Evolutionary conservation across 768 basidiomycete genomes (phyloP).

Genomic region (Suillus subalutaceus): DNA sequence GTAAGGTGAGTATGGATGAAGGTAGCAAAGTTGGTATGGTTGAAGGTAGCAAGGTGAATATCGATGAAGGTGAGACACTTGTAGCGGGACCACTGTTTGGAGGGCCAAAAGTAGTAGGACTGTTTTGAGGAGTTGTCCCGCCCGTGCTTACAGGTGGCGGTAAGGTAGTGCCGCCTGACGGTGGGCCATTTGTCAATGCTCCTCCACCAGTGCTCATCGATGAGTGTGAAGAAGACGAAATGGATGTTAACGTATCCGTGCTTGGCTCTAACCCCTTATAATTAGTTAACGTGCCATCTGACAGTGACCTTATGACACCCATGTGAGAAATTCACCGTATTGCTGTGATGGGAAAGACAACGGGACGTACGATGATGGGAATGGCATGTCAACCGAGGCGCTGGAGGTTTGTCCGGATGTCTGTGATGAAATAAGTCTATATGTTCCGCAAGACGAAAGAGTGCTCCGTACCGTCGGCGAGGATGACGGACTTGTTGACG

Average conservation of each 20-base stretch:
- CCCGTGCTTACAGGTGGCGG: not conserved
- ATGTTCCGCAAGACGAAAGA: not conserved
- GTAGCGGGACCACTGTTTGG: not conserved
- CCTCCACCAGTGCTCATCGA: not conserved
- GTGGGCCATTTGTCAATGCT: not conserved
- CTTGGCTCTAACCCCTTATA: conserved; percentile 5
- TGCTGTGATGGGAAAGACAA: conserved; percentile 1
- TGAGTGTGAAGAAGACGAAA: not conserved
- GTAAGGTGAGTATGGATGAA: not conserved
- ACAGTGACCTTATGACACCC: conserved; percentile 1
- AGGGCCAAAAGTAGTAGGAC: not conserved
- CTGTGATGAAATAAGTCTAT: not conserved
- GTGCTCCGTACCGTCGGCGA: not conserved
- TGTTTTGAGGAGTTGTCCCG: not conserved
- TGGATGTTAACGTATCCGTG: not conserved
- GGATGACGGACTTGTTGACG: not conserved
- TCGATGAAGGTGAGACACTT: not conserved
- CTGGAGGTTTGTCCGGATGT: not conserved
- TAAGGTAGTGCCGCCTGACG: too few relatives aligned
- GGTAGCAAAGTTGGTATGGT: not conserved
- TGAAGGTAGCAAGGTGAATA: not conserved
- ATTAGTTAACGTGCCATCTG: conserved; percentile 6
- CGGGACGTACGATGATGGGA: conserved; percentile 5
- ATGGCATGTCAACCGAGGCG: conserved; percentile 1
- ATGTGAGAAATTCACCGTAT: conserved; percentile 4